Conservation (phyloP, 2,329 filamentous ascomycete species). For the Plenodomus tracheiphilus region DNA sequence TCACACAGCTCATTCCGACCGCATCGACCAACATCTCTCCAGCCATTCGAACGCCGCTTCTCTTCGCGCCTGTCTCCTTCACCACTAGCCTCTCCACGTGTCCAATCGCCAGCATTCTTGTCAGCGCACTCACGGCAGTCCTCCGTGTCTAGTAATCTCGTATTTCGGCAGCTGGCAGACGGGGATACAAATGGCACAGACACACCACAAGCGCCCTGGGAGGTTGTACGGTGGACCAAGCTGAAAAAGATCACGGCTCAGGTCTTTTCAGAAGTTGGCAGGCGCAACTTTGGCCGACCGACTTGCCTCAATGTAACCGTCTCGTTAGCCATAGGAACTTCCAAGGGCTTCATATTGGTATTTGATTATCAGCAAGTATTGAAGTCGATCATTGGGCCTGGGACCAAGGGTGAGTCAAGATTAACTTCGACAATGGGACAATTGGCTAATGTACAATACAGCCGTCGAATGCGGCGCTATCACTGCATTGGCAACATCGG, state of each 20-base stretch:
- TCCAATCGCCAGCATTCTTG: constrained; percentile 75
- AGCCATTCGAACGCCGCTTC: constrained; percentile 93
- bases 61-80: constrained; percentile 78
- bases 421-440: neutral
- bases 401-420: constrained; percentile 73
- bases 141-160: constrained; percentile 73
- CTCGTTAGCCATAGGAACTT: constrained; percentile 86
- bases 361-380: constrained; percentile 98
- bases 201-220: constrained; percentile 82
- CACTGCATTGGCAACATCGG: constrained; percentile 85
- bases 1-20: constrained; percentile 69
- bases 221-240: constrained; percentile 95
- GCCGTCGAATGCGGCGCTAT: constrained; percentile 89
- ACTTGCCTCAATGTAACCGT: constrained; percentile 89
- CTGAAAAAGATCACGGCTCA: constrained; percentile 86
- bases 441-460: constrained; percentile 48
- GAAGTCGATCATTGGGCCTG: constrained; percentile 90
- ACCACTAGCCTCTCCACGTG: constrained; percentile 63
- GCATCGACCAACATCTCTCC: constrained; percentile 79
- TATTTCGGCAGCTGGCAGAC: constrained; percentile 60
- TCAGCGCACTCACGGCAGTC: constrained; percentile 77
- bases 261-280: constrained; percentile 89
- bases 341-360: constrained; percentile 89
- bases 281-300: constrained; percentile 86
- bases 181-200: constrained; percentile 48